Percentiles rank a stretch among this genome's conserved stretches.
These are phyloP conservation scores for Pseudozyma thailandica DNA, from an alignment of 1,284 basidiomycete species.

Conservation along the genomic window DNA sequence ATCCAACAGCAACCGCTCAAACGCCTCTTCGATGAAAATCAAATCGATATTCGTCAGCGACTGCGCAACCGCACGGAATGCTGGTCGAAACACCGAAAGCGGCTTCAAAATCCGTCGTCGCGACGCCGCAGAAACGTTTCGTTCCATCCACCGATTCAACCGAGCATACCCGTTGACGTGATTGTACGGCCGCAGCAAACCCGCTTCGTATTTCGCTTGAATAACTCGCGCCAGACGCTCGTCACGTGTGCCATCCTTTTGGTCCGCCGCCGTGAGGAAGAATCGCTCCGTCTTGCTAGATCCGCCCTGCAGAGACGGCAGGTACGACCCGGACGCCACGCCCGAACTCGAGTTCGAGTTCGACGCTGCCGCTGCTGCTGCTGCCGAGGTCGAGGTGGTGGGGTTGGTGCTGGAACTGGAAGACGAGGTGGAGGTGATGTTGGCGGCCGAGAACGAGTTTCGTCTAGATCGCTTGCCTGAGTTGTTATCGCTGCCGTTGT, in stretches of 20 bases:
- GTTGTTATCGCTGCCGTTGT: neutral
- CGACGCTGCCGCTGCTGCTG: too few relatives aligned
- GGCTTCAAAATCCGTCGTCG: slow-evolving; percentile 89
- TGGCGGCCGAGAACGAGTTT: slow-evolving; percentile 33
- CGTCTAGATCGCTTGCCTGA: slow-evolving; percentile 36
- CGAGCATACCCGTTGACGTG: slow-evolving; percentile 75
- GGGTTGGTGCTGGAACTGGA: too few relatives aligned
- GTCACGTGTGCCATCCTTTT: slow-evolving; percentile 87
- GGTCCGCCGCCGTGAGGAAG: slow-evolving; percentile 92
- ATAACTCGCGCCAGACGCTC: slow-evolving; percentile 92
- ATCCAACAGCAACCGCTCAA: slow-evolving; percentile 91
- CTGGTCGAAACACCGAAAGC: slow-evolving; percentile 87
- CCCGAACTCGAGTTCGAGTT: too few relatives aligned
- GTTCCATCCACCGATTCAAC: slow-evolving; percentile 82
- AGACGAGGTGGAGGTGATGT: neutral
- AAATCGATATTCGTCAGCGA: slow-evolving; percentile 91
- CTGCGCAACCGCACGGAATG: slow-evolving; percentile 76
- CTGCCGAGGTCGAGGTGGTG: too few relatives aligned
- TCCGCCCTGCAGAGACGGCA: slow-evolving; percentile 39
- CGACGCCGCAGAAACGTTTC: slow-evolving; percentile 74
- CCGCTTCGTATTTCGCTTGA: slow-evolving; percentile 95
- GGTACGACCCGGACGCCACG: slow-evolving; percentile 26
- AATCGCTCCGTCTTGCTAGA: slow-evolving; percentile 76
- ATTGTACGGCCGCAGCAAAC: slow-evolving; percentile 92
- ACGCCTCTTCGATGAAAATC: slow-evolving; percentile 86